Evolutionary conservation across 2,329 filamentous ascomycete species (phyloP).

Genomic region (Pleurostoma richardsiae): DNA sequence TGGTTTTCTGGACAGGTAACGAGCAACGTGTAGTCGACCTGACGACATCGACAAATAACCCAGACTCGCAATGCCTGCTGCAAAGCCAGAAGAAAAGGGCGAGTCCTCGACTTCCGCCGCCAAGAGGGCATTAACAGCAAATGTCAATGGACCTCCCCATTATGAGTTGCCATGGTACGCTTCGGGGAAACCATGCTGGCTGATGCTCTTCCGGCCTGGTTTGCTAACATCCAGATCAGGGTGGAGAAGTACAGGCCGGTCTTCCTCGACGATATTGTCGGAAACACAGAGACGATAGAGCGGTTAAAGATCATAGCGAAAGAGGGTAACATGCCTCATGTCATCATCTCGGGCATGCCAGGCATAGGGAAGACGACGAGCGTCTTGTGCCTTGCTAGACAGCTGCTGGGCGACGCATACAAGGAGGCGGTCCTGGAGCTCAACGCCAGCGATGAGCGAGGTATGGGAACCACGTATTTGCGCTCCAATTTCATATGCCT

Average conservation of each 20-base stretch:
- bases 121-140: slow-evolving; percentile 48
- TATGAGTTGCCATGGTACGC: slow-evolving; percentile 77
- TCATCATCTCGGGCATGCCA: slow-evolving; percentile 99
- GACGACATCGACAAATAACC: no score
- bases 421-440: slow-evolving; percentile 96
- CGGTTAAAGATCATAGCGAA: slow-evolving; percentile 96
- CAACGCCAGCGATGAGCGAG: slow-evolving; percentile 93
- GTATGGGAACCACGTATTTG: slow-evolving; percentile 32
- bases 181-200: slow-evolving; percentile 6
- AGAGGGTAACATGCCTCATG: slow-evolving; percentile 98
- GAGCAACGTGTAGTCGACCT: no score
- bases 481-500: no score
- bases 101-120: slow-evolving; percentile 57
- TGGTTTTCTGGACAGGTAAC: no score
- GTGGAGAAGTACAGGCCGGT: slow-evolving; percentile 97
- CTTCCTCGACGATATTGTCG: slow-evolving; percentile 93
- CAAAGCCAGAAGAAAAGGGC: slow-evolving; percentile 46
- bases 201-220: neutral
- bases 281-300: slow-evolving; percentile 96
- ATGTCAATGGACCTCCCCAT: slow-evolving; percentile 43
- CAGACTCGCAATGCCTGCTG: slow-evolving; percentile 36
- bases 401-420: slow-evolving; percentile 87
- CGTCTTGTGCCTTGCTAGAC: slow-evolving; percentile 85
- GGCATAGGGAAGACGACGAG: slow-evolving; percentile 98
- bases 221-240: slow-evolving; percentile 46